Evolutionary conservation across 768 basidiomycete species (phyloP).

Genomic region (Boletus insuetus): DNA sequence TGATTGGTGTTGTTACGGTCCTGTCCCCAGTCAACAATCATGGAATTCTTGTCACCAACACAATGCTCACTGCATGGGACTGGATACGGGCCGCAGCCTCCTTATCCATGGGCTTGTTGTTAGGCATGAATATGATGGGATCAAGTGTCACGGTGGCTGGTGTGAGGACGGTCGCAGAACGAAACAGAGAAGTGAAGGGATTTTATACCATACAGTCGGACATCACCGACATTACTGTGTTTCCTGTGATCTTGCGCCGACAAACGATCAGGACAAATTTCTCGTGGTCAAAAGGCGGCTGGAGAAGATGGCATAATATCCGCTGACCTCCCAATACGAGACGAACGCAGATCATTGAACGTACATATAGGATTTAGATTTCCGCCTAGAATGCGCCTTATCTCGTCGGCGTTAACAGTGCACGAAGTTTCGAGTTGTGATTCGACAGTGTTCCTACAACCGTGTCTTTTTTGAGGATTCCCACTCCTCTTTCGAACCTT

Average conservation of each 20-base stretch:
- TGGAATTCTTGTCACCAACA: neutral
- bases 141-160: neutral
- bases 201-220: slow-evolving; percentile 1
- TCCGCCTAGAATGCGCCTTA: neutral
- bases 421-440: no score
- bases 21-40: neutral
- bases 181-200: neutral
- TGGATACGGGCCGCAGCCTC: slow-evolving; percentile 5
- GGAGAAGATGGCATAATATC: neutral
- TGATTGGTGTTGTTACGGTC: neutral
- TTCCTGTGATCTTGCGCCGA: neutral
- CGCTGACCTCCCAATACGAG: neutral
- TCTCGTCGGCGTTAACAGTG: neutral
- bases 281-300: neutral
- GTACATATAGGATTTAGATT: neutral
- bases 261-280: neutral
- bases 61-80: slow-evolving; percentile 3
- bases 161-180: neutral
- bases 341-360: neutral
- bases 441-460: no score
- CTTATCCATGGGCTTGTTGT: slow-evolving; percentile 7
- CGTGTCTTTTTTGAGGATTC: no score
- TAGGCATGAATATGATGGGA: neutral
- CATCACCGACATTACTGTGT: neutral
- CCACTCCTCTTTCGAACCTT: no score